Percentiles rank a stretch among this genome's conserved stretches.
Evolutionary conservation across 495 filamentous ascomycete species (phyloP).

Genomic region (Xanthoparmelia taractica): DNA sequence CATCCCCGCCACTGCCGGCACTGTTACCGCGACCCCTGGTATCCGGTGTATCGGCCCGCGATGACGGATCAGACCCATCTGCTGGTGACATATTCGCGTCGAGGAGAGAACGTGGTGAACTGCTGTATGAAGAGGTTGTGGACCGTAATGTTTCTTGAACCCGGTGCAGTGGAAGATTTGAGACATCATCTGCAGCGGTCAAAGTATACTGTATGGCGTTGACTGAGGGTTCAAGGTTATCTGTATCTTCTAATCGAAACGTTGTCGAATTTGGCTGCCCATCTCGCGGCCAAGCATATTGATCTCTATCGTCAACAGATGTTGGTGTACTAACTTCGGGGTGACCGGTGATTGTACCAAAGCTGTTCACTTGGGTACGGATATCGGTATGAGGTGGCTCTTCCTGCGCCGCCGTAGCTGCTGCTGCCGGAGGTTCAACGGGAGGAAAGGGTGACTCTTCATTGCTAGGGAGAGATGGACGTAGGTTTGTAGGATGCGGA

Average conservation of each 20-base stretch:
- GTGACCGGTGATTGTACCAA: constrained; percentile 10
- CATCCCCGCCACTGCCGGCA: constrained; percentile 19
- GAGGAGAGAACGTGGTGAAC: constrained; percentile 18
- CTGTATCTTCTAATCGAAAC: constrained; percentile 5
- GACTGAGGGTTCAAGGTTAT: constrained; percentile 15
- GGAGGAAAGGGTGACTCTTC: neutral
- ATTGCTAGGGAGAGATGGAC: constrained; percentile 3
- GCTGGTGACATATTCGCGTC: constrained; percentile 26
- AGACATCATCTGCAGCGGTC: constrained; percentile 20
- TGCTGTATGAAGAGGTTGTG: constrained; percentile 24
- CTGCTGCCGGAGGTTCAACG: constrained; percentile 1
- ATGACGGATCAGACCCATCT: constrained; percentile 14
- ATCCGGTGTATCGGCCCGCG: constrained; percentile 17
- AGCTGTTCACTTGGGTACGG: neutral
- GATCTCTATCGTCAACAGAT: constrained; percentile 12
- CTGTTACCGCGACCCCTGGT: constrained; percentile 7
- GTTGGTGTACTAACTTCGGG: constrained; percentile 26
- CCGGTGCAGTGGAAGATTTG: constrained; percentile 28
- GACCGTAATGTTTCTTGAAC: constrained; percentile 31
- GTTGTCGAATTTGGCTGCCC: neutral
- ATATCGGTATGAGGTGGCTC: constrained; percentile 12
- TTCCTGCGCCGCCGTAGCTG: constrained; percentile 20
- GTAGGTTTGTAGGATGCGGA: constrained; percentile 24
- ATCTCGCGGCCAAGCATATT: constrained; percentile 3
- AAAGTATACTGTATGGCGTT: constrained; percentile 7